Evolutionary conservation across 768 basidiomycete species (phyloP).

Genomic region (Auricularia heimuer): DNA sequence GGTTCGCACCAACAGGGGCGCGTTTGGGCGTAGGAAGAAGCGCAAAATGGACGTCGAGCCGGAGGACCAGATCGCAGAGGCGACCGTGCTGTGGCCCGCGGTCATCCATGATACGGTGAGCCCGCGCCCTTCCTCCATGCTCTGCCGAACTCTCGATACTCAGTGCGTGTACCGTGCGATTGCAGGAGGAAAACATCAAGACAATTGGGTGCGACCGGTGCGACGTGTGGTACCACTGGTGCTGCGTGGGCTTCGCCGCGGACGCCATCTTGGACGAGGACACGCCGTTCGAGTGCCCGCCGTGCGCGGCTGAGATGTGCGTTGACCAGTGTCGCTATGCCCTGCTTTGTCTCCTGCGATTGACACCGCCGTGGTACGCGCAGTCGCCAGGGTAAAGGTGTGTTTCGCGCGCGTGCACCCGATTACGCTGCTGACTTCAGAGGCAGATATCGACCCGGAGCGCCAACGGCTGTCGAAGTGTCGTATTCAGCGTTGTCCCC

Average conservation of each 20-base stretch:
- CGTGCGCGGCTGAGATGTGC: neutral
- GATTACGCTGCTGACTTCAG: too few species aligned
- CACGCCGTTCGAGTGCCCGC: neutral
- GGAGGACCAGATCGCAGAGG: too few species aligned
- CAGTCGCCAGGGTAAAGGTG: neutral
- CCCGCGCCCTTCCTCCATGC: neutral
- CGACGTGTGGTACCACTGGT: neutral
- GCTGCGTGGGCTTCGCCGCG: neutral
- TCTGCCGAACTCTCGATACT: neutral
- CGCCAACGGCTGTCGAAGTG: too few species aligned
- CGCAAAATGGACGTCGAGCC: too few species aligned
- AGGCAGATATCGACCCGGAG: too few species aligned
- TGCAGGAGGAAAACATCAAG: neutral
- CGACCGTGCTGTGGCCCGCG: too few species aligned
- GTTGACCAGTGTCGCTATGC: neutral
- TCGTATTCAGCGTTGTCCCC: neutral
- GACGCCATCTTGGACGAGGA: neutral
- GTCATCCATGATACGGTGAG: too few species aligned
- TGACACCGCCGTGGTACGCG: neutral
- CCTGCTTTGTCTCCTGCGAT: neutral
- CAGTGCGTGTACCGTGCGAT: neutral
- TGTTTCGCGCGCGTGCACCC: too few species aligned
- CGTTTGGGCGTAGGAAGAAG: too few species aligned
- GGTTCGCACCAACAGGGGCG: too few species aligned
- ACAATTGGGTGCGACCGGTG: neutral